Conservation (phyloP, 169 alveolate genomes). For the Cryptosporidium sp. region DNA sequence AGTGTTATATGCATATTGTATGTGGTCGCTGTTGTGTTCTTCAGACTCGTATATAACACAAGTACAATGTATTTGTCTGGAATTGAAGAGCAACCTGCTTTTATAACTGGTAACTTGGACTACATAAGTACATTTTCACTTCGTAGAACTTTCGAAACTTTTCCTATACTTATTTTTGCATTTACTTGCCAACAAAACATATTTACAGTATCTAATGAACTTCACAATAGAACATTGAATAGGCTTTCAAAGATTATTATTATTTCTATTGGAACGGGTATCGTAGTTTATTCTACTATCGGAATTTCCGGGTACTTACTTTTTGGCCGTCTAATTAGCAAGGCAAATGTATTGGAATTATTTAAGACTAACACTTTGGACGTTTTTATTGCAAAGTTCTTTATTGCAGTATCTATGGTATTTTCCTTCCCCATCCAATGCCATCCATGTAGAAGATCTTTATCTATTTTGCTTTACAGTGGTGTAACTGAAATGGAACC, state of each 20-base stretch:
- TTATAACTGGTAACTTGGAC: conserved; percentile 26
- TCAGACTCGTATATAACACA: conserved; percentile 23
- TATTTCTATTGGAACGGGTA: conserved; percentile 29
- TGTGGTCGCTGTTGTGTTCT: conserved; percentile 40
- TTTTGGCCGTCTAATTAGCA: conserved; percentile 50
- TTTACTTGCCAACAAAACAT: conserved; percentile 76
- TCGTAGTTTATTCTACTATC: conserved; percentile 24
- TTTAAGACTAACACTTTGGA: conserved; percentile 45
- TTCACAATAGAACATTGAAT: conserved; percentile 48
- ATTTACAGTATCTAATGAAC: conserved; percentile 68
- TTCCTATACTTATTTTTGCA: conserved; percentile 74
- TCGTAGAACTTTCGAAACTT: conserved; percentile 31
- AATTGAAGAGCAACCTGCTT: conserved; percentile 16
- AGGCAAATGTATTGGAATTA: conserved; percentile 62
- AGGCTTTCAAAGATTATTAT: conserved; percentile 47
- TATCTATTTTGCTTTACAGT: conserved; percentile 56
- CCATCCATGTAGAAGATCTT: conserved; percentile 76
- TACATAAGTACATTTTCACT: conserved; percentile 30
- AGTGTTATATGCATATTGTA: conserved; percentile 66
- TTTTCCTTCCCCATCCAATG: conserved; percentile 76
- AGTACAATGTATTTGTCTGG: background rate
- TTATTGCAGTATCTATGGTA: conserved; percentile 73
- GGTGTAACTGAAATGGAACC: conserved; percentile 75
- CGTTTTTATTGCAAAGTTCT: conserved; percentile 46
- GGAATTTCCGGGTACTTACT: conserved; percentile 69